These are phyloP conservation scores for Spergularia bocconei DNA, from an alignment of 148 eudicot genomes.

Conservation along the genomic window DNA sequence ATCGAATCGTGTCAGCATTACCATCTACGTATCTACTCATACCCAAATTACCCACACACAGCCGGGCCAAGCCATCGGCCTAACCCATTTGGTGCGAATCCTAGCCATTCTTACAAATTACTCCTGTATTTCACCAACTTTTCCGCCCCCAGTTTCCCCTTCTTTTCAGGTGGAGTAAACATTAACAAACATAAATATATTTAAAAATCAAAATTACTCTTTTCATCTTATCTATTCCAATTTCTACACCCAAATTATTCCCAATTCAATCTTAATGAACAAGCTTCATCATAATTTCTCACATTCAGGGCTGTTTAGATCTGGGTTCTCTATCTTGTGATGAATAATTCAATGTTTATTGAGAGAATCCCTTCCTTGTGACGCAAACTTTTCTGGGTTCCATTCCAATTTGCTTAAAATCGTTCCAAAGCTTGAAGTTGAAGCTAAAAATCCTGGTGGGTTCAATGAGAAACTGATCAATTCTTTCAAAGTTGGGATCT, in stretches of 20 bases:
- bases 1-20: too few species aligned
- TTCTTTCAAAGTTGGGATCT: constrained; percentile 3
- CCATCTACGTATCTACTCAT: too few species aligned
- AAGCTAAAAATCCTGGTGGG: background rate
- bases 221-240: background rate
- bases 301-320: background rate
- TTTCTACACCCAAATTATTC: background rate
- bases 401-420: background rate
- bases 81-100: background rate
- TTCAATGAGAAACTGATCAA: constrained; percentile 5
- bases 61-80: too few species aligned
- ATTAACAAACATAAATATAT: background rate
- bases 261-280: background rate
- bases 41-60: too few species aligned
- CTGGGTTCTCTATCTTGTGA: background rate
- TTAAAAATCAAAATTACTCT: background rate
- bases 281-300: background rate
- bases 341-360: background rate
- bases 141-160: constrained; percentile 32
- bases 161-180: background rate
- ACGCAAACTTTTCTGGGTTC: background rate
- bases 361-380: background rate
- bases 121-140: background rate
- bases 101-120: background rate
- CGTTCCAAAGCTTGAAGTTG: background rate